Evolutionary conservation across 805 yeast genomes (phyloP).

Genomic region (Metschnikowia orientalis): DNA sequence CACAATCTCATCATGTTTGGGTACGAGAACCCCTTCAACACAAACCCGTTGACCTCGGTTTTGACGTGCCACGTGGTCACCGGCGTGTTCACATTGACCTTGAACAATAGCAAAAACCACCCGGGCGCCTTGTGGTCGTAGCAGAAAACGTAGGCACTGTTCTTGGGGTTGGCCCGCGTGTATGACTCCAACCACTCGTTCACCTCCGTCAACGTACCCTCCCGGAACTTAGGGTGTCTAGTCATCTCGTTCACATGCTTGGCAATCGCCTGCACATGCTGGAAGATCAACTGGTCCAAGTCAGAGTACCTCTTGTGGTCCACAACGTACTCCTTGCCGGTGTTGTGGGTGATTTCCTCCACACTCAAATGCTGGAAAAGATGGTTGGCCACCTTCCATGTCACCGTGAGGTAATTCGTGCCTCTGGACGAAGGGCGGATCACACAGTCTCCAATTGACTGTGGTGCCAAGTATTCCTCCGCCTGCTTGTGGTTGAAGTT

Average conservation of each 20-base stretch:
- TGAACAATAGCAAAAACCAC: constrained; percentile 85
- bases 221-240: constrained; percentile 81
- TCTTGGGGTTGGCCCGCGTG: constrained; percentile 84
- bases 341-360: constrained; percentile 64
- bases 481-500: constrained; percentile 84
- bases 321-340: constrained; percentile 56
- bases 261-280: constrained; percentile 80
- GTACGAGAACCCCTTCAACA: constrained; percentile 71
- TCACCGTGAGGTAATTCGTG: constrained; percentile 78
- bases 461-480: constrained; percentile 85
- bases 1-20: constrained; percentile 86
- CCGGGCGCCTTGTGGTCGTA: constrained; percentile 90
- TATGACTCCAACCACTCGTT: constrained; percentile 83
- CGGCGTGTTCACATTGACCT: constrained; percentile 64
- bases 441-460: constrained; percentile 86
- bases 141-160: constrained; percentile 88
- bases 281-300: constrained; percentile 87
- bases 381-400: constrained; percentile 94
- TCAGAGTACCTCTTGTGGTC: constrained; percentile 74
- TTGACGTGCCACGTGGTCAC: constrained; percentile 85
- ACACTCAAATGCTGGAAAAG: constrained; percentile 90
- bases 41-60: constrained; percentile 84
- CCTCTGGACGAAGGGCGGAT: constrained; percentile 94
- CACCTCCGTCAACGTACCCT: constrained; percentile 74
- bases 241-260: constrained; percentile 80